Evolutionary conservation across 2,329 filamentous ascomycete species (phyloP).

Genomic region (Fusarium austroafricanum): DNA sequence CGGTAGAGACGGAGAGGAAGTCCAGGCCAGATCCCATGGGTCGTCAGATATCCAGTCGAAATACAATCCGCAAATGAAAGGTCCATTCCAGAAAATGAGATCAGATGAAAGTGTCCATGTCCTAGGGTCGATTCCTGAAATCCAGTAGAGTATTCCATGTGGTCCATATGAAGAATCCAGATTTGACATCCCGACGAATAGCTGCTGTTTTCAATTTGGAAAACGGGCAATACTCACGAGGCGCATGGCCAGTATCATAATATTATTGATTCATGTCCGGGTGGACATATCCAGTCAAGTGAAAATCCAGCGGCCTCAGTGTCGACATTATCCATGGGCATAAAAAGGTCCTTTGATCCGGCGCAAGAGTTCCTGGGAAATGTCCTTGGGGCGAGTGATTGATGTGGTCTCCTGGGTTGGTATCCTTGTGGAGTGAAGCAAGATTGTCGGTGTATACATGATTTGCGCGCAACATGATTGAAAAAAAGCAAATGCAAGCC

Average conservation of each 20-base stretch:
- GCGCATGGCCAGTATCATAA: conserved; percentile 37
- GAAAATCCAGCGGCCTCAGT: conserved; percentile 8
- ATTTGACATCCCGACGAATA: conserved; percentile 39
- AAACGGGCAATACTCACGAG: conserved; percentile 56
- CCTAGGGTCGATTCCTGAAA: conserved; percentile 39
- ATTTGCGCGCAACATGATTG: conserved; percentile 44
- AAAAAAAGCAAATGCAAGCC: conserved; percentile 53
- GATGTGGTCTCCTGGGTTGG: conserved; percentile 29
- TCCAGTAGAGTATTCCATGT: conserved; percentile 34
- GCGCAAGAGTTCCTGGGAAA: conserved; percentile 22
- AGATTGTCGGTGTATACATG: conserved; percentile 45
- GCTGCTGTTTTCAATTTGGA: conserved; percentile 41
- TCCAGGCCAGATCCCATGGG: conserved; percentile 15
- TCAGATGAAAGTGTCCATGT: conserved; percentile 10
- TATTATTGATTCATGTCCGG: conserved; percentile 49
- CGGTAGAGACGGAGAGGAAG: conserved; percentile 26
- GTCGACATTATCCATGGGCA: conserved; percentile 15
- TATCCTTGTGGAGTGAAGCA: conserved; percentile 42
- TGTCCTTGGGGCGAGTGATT: conserved; percentile 29
- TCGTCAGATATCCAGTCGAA: conserved; percentile 27
- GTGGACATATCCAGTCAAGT: conserved; percentile 47
- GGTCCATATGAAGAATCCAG: conserved; percentile 36
- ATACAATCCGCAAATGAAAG: conserved; percentile 9
- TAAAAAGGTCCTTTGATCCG: conserved; percentile 18
- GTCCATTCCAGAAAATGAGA: conserved; percentile 19